phyloP scores from a whole-genome alignment of 1,284 basidiomycete species.

The Ustilago cynodontis region DNA sequence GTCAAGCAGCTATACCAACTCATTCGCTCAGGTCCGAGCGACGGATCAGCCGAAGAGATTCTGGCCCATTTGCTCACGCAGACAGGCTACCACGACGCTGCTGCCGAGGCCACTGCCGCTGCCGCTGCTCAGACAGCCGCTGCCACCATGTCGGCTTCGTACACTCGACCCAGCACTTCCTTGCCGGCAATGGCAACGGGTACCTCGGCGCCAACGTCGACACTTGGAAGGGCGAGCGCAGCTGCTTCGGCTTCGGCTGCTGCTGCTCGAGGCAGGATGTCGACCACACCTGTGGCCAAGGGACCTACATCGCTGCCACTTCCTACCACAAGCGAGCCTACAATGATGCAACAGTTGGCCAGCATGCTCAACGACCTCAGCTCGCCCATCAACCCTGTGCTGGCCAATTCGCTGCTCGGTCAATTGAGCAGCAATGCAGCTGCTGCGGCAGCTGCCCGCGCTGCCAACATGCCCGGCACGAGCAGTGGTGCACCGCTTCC shows the following conservation, averaged over 20 bases:
- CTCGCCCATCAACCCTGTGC: constrained; percentile 45
- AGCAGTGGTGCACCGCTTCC: constrained; percentile 21
- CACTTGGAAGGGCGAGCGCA: constrained; percentile 12
- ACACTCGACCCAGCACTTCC: constrained; percentile 14
- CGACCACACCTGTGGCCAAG: constrained; percentile 20
- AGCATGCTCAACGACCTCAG: constrained; percentile 53
- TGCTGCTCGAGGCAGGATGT: constrained; percentile 22
- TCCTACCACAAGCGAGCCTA: constrained; percentile 45
- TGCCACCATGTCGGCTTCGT: constrained; percentile 33
- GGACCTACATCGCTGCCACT: constrained; percentile 44
- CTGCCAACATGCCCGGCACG: constrained; percentile 33
- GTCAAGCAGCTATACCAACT: constrained; percentile 30
- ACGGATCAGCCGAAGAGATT: constrained; percentile 45
- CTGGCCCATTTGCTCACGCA: constrained; percentile 41
- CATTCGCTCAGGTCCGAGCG: constrained; percentile 44
- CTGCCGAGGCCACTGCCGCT: constrained; percentile 40
- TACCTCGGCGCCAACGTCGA: constrained; percentile 9
- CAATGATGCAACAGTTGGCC: constrained; percentile 55
- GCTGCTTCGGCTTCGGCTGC: constrained; percentile 9
- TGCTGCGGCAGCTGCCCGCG: constrained; percentile 35
- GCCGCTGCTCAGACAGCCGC: constrained; percentile 34
- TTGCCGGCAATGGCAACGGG: constrained; percentile 9
- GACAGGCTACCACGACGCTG: constrained; percentile 49
- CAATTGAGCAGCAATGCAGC: constrained; percentile 53
- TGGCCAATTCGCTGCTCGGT: constrained; percentile 47